Percentiles rank a stretch among this genome's conserved stretches.
These are phyloP conservation scores for Chlamydomonas eustigma DNA, from an alignment of 139 green algal species.

Conservation along the genomic window DNA sequence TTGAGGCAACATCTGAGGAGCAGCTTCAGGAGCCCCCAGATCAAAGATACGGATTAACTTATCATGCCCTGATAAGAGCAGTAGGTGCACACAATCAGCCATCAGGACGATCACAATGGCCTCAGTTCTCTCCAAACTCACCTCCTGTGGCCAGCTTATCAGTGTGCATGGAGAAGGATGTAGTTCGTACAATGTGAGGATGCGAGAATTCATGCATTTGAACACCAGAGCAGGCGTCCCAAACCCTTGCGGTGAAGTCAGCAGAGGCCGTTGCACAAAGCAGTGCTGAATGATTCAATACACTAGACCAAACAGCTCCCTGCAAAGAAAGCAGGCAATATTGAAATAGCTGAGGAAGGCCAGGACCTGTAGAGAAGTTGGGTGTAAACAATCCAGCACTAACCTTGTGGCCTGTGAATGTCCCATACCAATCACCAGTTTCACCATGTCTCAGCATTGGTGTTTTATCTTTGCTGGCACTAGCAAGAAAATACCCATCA, in stretches of 20 bases:
- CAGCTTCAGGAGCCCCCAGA: slow-evolving; percentile 62
- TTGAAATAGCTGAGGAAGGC: background rate
- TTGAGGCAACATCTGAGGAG: slow-evolving; percentile 44
- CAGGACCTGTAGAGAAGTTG: background rate
- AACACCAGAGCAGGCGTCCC: slow-evolving; percentile 91
- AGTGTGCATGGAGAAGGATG: slow-evolving; percentile 63
- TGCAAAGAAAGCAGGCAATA: slow-evolving; percentile 23
- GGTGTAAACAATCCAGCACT: background rate
- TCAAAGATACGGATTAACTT: slow-evolving; percentile 93
- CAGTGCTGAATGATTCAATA: slow-evolving; percentile 80
- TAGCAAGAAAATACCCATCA: slow-evolving; percentile 94
- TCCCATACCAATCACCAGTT: slow-evolving; percentile 98
- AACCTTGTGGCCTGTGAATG: slow-evolving; percentile 72
- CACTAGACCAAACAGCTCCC: slow-evolving; percentile 93
- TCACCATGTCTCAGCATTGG: slow-evolving; percentile 94
- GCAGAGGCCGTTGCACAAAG: slow-evolving; percentile 86
- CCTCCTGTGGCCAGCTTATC: slow-evolving; percentile 66
- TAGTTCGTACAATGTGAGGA: slow-evolving; percentile 90
- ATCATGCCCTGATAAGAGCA: slow-evolving; percentile 58
- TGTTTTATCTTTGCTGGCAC: slow-evolving; percentile 93
- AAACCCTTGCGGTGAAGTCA: slow-evolving; percentile 92
- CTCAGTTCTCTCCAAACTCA: no score
- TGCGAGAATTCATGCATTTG: slow-evolving; percentile 85
- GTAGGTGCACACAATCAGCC: no score
- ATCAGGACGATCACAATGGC: no score